Evolutionary conservation across 2,329 filamentous ascomycete species (phyloP), one percentile per base, ranked within the genome.

Genomic region (Bipolaris oryzae): DNA sequence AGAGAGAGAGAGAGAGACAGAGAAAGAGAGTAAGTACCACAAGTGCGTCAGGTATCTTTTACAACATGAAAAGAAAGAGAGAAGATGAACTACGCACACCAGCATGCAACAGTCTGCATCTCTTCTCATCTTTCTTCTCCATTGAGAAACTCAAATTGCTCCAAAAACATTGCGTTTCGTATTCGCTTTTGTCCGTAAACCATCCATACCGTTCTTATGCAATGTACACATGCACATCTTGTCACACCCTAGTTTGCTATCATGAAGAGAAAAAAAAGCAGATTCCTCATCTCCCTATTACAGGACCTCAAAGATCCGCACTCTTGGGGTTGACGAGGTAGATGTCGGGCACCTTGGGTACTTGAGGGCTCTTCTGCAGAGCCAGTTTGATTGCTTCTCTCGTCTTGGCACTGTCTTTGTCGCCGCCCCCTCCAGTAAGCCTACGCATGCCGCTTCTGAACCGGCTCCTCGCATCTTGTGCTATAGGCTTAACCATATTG

Each of bases 401-500:
- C 15, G 70, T 71, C 53, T 73, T 76, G 10, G 76, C 64, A 11
- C 73, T 71, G 23, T 81, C 79, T 48, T 74, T 76, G 9, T 77
- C 76, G 0, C 75, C 74, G 5, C 76, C 72, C 38, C 84, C 83
- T 9, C 87, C 86, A 2, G 87, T 89, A 51, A 89, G 77, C 50
- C 87, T 78, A 6, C 87, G 78, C 78, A 89, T 84, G 7, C 86
- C 82, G 11, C 80, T 83, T 35, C 85, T 78, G 13, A 81, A 73
- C 15, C 76, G 69, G 13, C 75, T 76, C 16, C 74, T 57, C 9
- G 85, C 85, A 39, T 82, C 80, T 55, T 87, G 82, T 31, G 83
- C 79, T 5, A 85, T 75, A 0, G 85, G 84, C 58, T 82, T 84
- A 61, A 88, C 83, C 79, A 87, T 86, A 53, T 80, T 85, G 34